Percentiles rank a stretch among this genome's conserved stretches.
These are phyloP conservation scores for Saturnispora sekii DNA, from an alignment of 805 yeast genomes.

Conservation along the genomic window DNA sequence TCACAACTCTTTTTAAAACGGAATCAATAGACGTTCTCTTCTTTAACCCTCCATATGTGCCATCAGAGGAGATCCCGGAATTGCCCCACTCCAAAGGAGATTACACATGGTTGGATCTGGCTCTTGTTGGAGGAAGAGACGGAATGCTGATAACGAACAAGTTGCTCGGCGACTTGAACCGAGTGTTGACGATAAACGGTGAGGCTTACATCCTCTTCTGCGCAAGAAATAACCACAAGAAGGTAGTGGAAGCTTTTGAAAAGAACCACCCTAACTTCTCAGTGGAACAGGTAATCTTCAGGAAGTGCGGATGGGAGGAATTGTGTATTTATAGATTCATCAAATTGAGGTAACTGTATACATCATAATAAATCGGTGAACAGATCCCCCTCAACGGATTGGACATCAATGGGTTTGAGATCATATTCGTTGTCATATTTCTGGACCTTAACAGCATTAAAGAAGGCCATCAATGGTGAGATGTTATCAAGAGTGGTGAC, in stretches of 20 bases:
- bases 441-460: slow-evolving; percentile 52
- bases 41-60: slow-evolving; percentile 97
- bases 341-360: slow-evolving; percentile 14
- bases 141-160: slow-evolving; percentile 82
- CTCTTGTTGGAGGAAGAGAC: slow-evolving; percentile 78
- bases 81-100: slow-evolving; percentile 37
- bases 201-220: slow-evolving; percentile 85
- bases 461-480: slow-evolving; percentile 49
- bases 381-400: slow-evolving; percentile 46
- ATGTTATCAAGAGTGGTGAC: slow-evolving; percentile 31
- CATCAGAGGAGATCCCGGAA: slow-evolving; percentile 65
- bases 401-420: slow-evolving; percentile 32
- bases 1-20: slow-evolving; percentile 40
- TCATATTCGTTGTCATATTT: slow-evolving; percentile 60
- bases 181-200: slow-evolving; percentile 48
- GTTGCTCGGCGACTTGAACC: slow-evolving; percentile 46
- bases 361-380: slow-evolving; percentile 38
- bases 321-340: slow-evolving; percentile 61
- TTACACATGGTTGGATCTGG: slow-evolving; percentile 77
- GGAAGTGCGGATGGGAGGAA: slow-evolving; percentile 97
- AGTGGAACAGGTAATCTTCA: slow-evolving; percentile 40
- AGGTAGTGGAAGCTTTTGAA: slow-evolving; percentile 41
- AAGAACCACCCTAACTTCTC: slow-evolving; percentile 34
- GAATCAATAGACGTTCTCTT: slow-evolving; percentile 58
- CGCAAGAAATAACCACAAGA: slow-evolving; percentile 75